Percentiles rank a stretch among this genome's conserved stretches.
phyloP scores from a whole-genome alignment of 768 basidiomycete genomes.

The Floccularia luteovirens region DNA sequence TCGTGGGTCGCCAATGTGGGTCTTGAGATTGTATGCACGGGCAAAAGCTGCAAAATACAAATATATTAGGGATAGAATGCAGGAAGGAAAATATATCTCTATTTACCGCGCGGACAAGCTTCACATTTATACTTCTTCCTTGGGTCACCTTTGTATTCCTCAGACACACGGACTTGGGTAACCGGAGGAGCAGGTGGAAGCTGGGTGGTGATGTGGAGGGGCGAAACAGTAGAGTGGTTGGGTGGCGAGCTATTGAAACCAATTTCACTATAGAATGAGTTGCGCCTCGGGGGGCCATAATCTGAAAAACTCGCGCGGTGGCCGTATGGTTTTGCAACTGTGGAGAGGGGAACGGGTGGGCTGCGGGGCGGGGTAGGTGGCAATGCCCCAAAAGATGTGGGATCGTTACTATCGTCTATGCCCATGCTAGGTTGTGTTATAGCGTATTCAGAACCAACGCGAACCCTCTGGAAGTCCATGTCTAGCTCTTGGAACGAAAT shows the following conservation, averaged over 20 bases:
- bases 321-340: conserved; percentile 26
- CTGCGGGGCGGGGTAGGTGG: conserved; percentile 53
- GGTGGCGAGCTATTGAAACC: conserved; percentile 34
- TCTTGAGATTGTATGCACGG: conserved; percentile 91
- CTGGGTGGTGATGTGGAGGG: conserved; percentile 44
- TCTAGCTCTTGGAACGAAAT: conserved; percentile 58
- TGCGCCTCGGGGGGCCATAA: conserved; percentile 45
- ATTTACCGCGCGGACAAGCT: conserved; percentile 64
- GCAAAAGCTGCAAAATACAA: conserved; percentile 61
- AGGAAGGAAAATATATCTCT: conserved; percentile 3
- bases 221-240: conserved; percentile 51
- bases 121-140: conserved; percentile 77
- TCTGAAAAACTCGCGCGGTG: conserved; percentile 58
- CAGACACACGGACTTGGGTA: conserved; percentile 32
- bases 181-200: conserved; percentile 38
- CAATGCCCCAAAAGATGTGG: conserved; percentile 48
- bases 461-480: conserved; percentile 64
- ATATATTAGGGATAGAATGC: conserved; percentile 6
- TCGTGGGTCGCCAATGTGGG: conserved; percentile 94
- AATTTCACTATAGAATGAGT: conserved; percentile 38
- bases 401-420: conserved; percentile 42
- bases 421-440: conserved; percentile 27
- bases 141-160: conserved; percentile 52
- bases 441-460: conserved; percentile 54
- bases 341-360: conserved; percentile 28